Evolutionary conservation across 495 filamentous ascomycete genomes (phyloP).

Genomic region (Annulohypoxylon bovei): DNA sequence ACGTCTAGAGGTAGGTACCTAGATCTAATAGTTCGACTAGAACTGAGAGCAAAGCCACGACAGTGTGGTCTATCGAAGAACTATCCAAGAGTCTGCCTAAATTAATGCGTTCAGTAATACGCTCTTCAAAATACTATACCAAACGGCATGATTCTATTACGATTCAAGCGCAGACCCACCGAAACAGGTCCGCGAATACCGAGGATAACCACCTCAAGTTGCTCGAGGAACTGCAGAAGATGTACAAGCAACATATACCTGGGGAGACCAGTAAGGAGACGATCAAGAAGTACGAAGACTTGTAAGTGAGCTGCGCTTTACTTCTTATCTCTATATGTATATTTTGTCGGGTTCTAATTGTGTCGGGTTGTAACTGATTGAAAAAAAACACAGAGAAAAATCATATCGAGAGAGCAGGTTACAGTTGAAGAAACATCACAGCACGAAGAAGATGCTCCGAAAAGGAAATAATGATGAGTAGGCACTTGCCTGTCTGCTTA

Average conservation of each 20-base stretch:
- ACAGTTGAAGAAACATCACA: conserved; percentile 77
- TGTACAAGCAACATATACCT: conserved; percentile 66
- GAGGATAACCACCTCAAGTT: conserved; percentile 58
- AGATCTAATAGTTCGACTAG: conserved; percentile 57
- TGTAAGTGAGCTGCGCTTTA: conserved; percentile 45
- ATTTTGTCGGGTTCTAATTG: not conserved
- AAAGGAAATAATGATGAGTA: conserved; percentile 52
- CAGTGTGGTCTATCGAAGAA: conserved; percentile 66
- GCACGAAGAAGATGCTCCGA: conserved; percentile 80
- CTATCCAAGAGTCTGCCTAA: conserved; percentile 73
- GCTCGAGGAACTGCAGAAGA: conserved; percentile 62
- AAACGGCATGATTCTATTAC: conserved; percentile 65
- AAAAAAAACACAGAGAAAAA: conserved; percentile 66
- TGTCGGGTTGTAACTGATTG: not conserved
- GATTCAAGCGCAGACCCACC: conserved; percentile 56
- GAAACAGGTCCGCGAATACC: conserved; percentile 57
- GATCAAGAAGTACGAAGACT: conserved; percentile 52
- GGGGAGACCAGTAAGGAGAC: conserved; percentile 50
- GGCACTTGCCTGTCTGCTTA: not conserved
- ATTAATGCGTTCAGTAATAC: conserved; percentile 70
- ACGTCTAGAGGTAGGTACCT: not conserved
- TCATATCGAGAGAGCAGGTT: conserved; percentile 76
- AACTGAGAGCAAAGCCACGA: conserved; percentile 91
- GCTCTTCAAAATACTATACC: conserved; percentile 75
- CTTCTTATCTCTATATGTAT: not conserved